These are phyloP conservation scores for Astrephomene gubernaculifera DNA, from an alignment of 139 green algal species.

Conservation along the genomic window DNA sequence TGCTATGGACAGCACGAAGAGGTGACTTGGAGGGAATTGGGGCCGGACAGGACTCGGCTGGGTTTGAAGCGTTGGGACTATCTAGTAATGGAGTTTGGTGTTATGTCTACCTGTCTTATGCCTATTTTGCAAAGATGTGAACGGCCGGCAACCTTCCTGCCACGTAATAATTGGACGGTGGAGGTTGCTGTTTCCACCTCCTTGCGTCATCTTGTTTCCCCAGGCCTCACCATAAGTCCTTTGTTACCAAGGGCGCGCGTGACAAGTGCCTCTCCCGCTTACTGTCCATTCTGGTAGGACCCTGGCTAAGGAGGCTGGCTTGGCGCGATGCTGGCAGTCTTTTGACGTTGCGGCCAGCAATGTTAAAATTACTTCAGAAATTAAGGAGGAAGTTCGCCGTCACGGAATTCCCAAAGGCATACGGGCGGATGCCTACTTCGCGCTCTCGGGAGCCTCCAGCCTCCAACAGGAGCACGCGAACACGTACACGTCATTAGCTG, in stretches of 20 bases:
- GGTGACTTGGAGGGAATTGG: too few relatives aligned
- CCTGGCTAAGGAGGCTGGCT: conserved; percentile 30
- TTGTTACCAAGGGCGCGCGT: too few relatives aligned
- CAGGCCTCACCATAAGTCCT: too few relatives aligned
- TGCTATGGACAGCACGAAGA: conserved; percentile 25
- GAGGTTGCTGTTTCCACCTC: too few relatives aligned
- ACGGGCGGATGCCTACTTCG: conserved; percentile 3
- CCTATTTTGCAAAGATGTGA: too few relatives aligned
- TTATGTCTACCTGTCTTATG: too few relatives aligned
- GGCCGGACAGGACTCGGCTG: too few relatives aligned
- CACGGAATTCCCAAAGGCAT: not conserved
- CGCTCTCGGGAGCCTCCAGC: not conserved
- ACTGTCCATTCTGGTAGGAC: conserved; percentile 17
- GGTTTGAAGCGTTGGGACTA: not conserved
- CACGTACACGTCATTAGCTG: conserved; percentile 18
- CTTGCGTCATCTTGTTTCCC: too few relatives aligned
- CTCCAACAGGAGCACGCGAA: not conserved
- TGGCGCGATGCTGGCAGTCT: conserved; percentile 18
- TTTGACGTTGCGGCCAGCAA: not conserved
- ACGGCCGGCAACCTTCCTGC: too few relatives aligned
- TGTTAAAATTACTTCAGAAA: not conserved
- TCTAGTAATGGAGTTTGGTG: too few relatives aligned
- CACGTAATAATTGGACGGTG: too few relatives aligned
- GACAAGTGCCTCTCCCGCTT: too few relatives aligned
- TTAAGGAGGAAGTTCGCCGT: conserved; percentile 30